Percentiles rank a stretch among this genome's conserved stretches.
Conservation (phyloP, 2,329 filamentous ascomycete species). For the Aureobasidium zeae region DNA sequence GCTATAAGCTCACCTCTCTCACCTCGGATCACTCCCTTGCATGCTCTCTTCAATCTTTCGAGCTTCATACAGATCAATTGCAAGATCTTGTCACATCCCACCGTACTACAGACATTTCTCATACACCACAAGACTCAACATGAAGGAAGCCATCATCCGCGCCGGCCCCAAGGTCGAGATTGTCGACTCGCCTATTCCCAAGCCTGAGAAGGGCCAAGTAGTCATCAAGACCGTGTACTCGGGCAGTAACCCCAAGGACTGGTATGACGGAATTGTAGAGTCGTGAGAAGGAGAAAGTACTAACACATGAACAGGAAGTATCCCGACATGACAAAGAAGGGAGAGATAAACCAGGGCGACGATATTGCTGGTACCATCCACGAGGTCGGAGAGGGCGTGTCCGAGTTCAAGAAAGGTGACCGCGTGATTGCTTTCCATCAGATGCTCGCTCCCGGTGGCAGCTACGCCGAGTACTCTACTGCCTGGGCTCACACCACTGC, state of each 20-base stretch:
- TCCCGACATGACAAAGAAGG: conserved; percentile 19
- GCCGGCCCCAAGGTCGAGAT: conserved; percentile 23
- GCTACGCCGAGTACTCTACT: conserved; percentile 54
- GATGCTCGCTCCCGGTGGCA: conserved; percentile 44
- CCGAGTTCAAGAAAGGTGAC: conserved; percentile 49
- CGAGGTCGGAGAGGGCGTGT: conserved; percentile 46
- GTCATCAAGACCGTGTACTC: conserved; percentile 23
- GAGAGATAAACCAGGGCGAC: conserved; percentile 25
- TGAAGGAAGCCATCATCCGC: conserved; percentile 25
- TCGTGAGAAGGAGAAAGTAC: background rate
- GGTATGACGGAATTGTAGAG: background rate
- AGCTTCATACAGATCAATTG: conserved; percentile 8
- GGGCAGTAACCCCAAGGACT: conserved; percentile 23
- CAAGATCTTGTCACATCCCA: background rate
- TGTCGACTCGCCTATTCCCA: conserved; percentile 21
- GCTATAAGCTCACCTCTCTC: conserved; percentile 3
- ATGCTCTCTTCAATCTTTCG: conserved; percentile 11
- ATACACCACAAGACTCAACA: conserved; percentile 10
- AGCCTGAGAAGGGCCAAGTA: conserved; percentile 21
- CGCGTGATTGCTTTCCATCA: conserved; percentile 47
- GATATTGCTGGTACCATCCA: conserved; percentile 39
- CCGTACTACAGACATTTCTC: background rate
- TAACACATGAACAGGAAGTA: conserved; percentile 17
- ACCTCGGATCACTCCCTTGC: background rate
- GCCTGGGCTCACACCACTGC: conserved; percentile 49